These are phyloP conservation scores for Aspergillus brunneoviolaceus DNA, from an alignment of 2,329 filamentous ascomycete species.

Conservation along the genomic window DNA sequence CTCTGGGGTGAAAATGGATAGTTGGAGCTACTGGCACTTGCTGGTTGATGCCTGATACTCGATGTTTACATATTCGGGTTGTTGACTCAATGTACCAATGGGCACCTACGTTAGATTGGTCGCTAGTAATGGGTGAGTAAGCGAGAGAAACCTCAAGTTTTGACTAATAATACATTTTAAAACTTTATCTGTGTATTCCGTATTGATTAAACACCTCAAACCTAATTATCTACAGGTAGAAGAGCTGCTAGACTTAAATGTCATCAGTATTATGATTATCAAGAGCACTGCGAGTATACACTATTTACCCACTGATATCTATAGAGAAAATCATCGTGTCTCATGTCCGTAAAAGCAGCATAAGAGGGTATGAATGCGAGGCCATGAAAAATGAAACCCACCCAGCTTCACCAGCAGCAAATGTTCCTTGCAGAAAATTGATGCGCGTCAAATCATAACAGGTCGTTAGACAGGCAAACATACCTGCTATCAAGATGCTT, in stretches of 20 bases:
- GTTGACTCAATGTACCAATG: too few relatives aligned
- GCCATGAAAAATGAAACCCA: neutral
- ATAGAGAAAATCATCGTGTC: neutral
- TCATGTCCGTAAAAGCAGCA: constrained; percentile 1
- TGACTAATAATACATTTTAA: too few relatives aligned
- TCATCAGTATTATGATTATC: neutral
- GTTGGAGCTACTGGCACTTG: too few relatives aligned
- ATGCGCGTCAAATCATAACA: neutral
- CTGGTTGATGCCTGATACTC: too few relatives aligned
- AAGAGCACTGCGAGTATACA: neutral
- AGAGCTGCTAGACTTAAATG: neutral
- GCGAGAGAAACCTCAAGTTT: neutral
- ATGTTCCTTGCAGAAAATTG: neutral
- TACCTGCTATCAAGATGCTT: neutral
- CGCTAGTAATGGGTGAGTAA: neutral
- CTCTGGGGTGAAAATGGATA: too few relatives aligned
- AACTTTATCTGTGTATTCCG: too few relatives aligned
- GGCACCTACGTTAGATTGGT: too few relatives aligned
- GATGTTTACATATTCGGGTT: too few relatives aligned
- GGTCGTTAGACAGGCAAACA: neutral
- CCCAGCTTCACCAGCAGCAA: neutral
- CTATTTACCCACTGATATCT: neutral
- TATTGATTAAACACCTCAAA: too few relatives aligned
- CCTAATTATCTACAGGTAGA: neutral
- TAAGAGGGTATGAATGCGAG: neutral